Conservation (phyloP, 306 rosid genomes). For the Canavalia ensiformis region DNA sequence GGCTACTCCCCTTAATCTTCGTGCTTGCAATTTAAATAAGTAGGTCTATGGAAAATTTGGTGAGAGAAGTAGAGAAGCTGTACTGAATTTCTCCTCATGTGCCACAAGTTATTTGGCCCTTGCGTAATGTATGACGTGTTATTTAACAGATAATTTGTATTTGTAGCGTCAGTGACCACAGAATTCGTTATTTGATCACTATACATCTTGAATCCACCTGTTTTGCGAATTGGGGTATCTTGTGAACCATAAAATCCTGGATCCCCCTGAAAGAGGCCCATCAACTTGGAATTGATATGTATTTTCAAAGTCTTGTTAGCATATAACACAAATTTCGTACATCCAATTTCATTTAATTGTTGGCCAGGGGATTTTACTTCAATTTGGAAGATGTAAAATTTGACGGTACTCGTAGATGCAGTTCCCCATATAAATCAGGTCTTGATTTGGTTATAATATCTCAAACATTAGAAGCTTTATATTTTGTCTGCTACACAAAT, state of each 20-base stretch:
- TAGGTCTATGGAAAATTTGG: not conserved
- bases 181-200: conserved; percentile 14
- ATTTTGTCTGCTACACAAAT: conserved; percentile 4
- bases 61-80: not conserved
- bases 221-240: conserved; percentile 19
- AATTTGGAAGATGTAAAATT: not conserved
- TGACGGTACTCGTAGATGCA: conserved; percentile 7
- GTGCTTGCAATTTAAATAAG: not conserved
- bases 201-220: not conserved
- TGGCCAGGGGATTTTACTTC: conserved; percentile 19
- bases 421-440: not conserved
- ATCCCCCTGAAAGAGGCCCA: not conserved
- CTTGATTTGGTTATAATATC: not conserved
- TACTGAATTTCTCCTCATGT: not conserved
- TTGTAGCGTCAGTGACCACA: not conserved
- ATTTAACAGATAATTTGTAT: not conserved
- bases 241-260: conserved; percentile 4
- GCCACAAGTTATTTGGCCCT: not conserved
- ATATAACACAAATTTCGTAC: not conserved
- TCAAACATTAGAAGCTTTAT: conserved; percentile 14
- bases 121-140: not conserved
- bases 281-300: not conserved
- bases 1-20: not conserved
- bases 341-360: conserved; percentile 4
- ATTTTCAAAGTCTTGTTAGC: conserved; percentile 2